Evolutionary conservation across 1,139 yeast species (phyloP).

Genomic region (Zygoascus sp.): DNA sequence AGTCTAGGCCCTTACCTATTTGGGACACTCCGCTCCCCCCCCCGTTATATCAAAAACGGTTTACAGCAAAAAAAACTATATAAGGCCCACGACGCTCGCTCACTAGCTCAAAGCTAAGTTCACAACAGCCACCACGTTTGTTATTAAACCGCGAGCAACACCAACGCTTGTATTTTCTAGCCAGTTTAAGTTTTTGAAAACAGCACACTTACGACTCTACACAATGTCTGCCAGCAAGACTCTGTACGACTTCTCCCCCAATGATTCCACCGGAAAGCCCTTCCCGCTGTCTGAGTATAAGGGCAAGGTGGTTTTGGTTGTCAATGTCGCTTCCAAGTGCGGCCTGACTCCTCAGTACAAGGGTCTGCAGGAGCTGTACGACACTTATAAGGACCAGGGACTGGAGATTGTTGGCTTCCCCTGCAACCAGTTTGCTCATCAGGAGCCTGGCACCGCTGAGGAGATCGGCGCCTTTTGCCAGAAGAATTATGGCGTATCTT

Average conservation of each 20-base stretch:
- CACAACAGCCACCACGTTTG: neutral
- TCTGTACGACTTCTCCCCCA: constrained; percentile 57
- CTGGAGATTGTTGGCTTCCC: constrained; percentile 88
- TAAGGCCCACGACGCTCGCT: no score
- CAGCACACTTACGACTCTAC: neutral
- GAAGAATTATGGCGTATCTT: constrained; percentile 70
- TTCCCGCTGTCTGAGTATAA: constrained; percentile 64
- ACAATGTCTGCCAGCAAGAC: constrained; percentile 20
- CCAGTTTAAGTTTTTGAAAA: no score
- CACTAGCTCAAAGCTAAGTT: no score
- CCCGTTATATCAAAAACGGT: no score
- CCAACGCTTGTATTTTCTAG: no score
- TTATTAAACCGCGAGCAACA: no score
- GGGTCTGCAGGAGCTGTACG: constrained; percentile 77
- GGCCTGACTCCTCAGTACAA: constrained; percentile 59
- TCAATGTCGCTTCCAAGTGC: constrained; percentile 87
- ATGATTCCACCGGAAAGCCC: constrained; percentile 55
- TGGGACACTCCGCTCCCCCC: no score
- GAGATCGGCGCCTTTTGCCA: constrained; percentile 64
- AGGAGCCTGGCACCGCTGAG: constrained; percentile 73
- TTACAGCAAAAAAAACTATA: no score
- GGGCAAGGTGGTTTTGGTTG: constrained; percentile 87
- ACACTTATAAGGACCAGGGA: constrained; percentile 71
- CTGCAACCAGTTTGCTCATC: constrained; percentile 82
- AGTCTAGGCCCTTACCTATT: no score